phyloP scores from a whole-genome alignment of 2,329 filamentous ascomycete species.

The Diaporthe destruens region DNA sequence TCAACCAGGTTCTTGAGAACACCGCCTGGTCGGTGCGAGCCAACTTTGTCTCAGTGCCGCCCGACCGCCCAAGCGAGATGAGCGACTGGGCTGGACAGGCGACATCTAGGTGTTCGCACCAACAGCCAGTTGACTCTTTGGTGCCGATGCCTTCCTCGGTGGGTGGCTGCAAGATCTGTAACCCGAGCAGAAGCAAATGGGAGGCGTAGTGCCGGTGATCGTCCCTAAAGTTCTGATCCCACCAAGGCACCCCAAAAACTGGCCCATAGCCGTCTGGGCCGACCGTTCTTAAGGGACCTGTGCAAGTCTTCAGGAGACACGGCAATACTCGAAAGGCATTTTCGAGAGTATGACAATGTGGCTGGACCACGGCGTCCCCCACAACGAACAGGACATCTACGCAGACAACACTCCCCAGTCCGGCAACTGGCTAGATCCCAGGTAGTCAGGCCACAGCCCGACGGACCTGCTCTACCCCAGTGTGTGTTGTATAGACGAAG shows the following conservation, averaged over 20 bases:
- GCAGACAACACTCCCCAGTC: constrained; percentile 49
- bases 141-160: constrained; percentile 63
- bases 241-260: constrained; percentile 29
- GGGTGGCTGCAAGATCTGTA: constrained; percentile 64
- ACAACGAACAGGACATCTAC: constrained; percentile 51
- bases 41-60: constrained; percentile 69
- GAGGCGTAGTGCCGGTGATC: constrained; percentile 50
- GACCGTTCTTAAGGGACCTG: constrained; percentile 51
- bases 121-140: constrained; percentile 65
- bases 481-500: neutral
- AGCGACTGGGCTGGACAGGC: constrained; percentile 67
- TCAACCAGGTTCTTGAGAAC: constrained; percentile 69
- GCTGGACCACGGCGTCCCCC: constrained; percentile 48
- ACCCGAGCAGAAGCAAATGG: constrained; percentile 50
- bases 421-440: constrained; percentile 58
- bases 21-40: constrained; percentile 68
- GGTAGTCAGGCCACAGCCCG: constrained; percentile 50
- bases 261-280: constrained; percentile 51
- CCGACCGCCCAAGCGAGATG: constrained; percentile 69
- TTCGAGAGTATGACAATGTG: constrained; percentile 49
- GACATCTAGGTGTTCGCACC: constrained; percentile 64
- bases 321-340: constrained; percentile 47
- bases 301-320: constrained; percentile 49
- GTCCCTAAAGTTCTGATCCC: constrained; percentile 48
- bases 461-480: constrained; percentile 45